Percentiles rank a stretch among this genome's conserved stretches.
Evolutionary conservation across 345 rosid genomes (phyloP).

Genomic region (Durio zibethinus): DNA sequence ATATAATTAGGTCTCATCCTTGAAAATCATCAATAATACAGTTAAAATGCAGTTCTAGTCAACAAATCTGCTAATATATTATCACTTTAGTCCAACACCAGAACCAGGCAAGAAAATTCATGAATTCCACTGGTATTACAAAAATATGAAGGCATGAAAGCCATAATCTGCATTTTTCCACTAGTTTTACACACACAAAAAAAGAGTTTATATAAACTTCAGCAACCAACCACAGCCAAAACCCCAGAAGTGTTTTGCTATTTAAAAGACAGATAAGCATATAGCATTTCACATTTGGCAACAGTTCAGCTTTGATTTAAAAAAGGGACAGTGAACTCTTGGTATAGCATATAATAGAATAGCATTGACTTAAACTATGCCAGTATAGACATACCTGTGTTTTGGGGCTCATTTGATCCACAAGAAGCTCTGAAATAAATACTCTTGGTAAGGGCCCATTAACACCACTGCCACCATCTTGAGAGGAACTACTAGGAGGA

Average conservation of each 20-base stretch:
- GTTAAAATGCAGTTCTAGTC: background rate
- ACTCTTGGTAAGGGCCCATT: constrained; percentile 81
- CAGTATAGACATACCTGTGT: constrained; percentile 49
- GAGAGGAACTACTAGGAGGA: constrained; percentile 49
- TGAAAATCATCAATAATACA: background rate
- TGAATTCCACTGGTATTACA: background rate
- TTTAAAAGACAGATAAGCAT: background rate
- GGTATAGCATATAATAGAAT: background rate
- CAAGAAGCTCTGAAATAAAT: constrained; percentile 91
- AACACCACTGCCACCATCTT: constrained; percentile 48
- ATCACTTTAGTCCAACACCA: background rate
- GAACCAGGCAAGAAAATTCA: background rate
- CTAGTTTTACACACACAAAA: background rate
- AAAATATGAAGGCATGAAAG: background rate
- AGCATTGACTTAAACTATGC: background rate
- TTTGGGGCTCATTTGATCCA: constrained; percentile 67
- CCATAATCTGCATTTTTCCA: background rate
- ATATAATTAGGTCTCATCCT: background rate
- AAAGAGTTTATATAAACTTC: background rate
- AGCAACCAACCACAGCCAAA: background rate
- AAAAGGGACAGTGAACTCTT: background rate
- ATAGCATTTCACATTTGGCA: background rate
- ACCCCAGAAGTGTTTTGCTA: background rate
- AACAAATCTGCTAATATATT: background rate
- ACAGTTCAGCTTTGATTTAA: background rate